Evolutionary conservation across 805 yeast genomes (phyloP).

Genomic region (Scheffersomyces coipomensis): DNA sequence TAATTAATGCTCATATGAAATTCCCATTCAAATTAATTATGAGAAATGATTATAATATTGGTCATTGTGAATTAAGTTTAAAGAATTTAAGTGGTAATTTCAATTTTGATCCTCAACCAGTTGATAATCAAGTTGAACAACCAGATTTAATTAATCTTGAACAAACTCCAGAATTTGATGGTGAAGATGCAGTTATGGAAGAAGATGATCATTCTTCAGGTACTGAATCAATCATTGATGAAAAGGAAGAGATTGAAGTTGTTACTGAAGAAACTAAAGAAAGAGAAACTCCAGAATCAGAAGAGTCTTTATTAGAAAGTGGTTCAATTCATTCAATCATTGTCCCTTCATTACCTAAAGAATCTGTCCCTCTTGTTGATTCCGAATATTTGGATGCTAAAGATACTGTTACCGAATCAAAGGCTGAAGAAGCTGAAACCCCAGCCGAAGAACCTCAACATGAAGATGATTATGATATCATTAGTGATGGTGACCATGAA

Average conservation of each 20-base stretch:
- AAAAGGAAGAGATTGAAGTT: slow-evolving; percentile 8
- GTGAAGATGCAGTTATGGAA: background rate
- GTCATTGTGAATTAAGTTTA: slow-evolving; percentile 19
- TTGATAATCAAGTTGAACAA: background rate
- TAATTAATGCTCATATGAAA: slow-evolving; percentile 29
- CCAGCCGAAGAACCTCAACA: slow-evolving; percentile 11
- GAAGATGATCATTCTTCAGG: slow-evolving; percentile 5
- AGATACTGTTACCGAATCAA: slow-evolving; percentile 7
- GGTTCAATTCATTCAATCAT: slow-evolving; percentile 28
- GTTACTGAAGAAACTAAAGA: slow-evolving; percentile 7
- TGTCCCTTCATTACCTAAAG: slow-evolving; percentile 29
- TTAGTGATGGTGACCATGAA: slow-evolving; percentile 28
- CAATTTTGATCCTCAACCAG: slow-evolving; percentile 3
- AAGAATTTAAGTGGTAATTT: slow-evolving; percentile 22
- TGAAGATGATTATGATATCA: slow-evolving; percentile 32
- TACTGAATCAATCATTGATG: slow-evolving; percentile 5
- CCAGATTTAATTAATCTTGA: slow-evolving; percentile 1
- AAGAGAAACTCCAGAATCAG: background rate
- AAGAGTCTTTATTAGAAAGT: background rate
- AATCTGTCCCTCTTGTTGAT: slow-evolving; percentile 12
- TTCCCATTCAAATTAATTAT: slow-evolving; percentile 31
- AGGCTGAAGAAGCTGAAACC: background rate
- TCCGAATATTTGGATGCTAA: slow-evolving; percentile 19
- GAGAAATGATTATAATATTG: slow-evolving; percentile 16
- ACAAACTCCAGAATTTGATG: slow-evolving; percentile 2